phyloP scores from a whole-genome alignment of 495 filamentous ascomycete species.

The Hypomontagnella monticulosa region DNA sequence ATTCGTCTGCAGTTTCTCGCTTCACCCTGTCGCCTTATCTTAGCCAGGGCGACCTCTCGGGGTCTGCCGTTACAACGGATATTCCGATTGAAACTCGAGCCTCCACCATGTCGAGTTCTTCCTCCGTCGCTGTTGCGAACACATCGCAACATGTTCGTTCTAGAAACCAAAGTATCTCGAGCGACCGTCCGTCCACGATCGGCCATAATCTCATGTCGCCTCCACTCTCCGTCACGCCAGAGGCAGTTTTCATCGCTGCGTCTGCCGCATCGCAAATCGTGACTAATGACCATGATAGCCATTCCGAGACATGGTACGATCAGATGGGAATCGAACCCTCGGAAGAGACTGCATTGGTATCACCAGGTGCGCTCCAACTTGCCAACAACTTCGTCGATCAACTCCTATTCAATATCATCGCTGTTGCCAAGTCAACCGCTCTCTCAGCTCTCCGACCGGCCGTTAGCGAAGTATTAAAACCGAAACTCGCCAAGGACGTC shows the following conservation, averaged over 20 bases:
- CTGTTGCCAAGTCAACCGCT: constrained; percentile 81
- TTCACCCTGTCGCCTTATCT: constrained; percentile 39
- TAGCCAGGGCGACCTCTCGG: constrained; percentile 39
- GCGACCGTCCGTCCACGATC: constrained; percentile 62
- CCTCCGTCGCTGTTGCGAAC: constrained; percentile 48
- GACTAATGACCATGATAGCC: constrained; percentile 83
- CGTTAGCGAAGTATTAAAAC: constrained; percentile 86
- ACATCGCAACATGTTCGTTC: constrained; percentile 52
- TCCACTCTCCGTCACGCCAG: constrained; percentile 73
- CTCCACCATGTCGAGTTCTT: constrained; percentile 52
- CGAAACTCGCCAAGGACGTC: constrained; percentile 85
- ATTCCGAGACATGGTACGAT: constrained; percentile 70
- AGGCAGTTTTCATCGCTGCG: constrained; percentile 87
- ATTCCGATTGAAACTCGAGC: constrained; percentile 47
- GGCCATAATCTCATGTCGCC: constrained; percentile 66
- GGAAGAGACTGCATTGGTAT: constrained; percentile 75
- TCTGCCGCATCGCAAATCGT: constrained; percentile 92
- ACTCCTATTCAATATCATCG: constrained; percentile 86
- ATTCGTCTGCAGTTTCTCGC: constrained; percentile 33
- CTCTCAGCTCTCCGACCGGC: constrained; percentile 81
- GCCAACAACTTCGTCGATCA: constrained; percentile 96
- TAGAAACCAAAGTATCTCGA: constrained; percentile 63
- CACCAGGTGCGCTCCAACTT: constrained; percentile 76
- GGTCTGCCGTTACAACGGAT: constrained; percentile 44
- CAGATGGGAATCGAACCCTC: constrained; percentile 70